phyloP scores from a whole-genome alignment of 306 rosid species.

The Castanea mollissima region DNA sequence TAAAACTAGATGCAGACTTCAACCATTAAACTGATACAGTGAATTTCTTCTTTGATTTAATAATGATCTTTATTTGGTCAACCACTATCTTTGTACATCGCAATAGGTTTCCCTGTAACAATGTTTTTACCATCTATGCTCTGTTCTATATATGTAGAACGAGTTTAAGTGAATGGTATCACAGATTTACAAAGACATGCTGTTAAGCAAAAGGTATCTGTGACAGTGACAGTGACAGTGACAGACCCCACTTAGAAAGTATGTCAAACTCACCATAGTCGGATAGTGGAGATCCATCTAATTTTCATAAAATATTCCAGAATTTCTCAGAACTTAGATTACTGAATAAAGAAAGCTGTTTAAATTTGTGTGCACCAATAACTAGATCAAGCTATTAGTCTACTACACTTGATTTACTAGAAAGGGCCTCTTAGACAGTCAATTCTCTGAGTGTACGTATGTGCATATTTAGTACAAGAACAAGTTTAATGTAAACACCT shows the following conservation, averaged over 20 bases:
- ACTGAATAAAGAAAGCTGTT: background rate
- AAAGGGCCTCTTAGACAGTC: background rate
- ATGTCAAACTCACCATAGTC: background rate
- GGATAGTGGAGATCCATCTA: background rate
- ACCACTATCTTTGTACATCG: background rate
- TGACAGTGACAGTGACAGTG: background rate
- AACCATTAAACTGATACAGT: background rate
- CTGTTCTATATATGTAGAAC: background rate
- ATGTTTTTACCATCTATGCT: background rate
- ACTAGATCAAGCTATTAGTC: background rate
- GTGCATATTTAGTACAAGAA: conserved; percentile 1
- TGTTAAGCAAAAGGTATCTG: background rate
- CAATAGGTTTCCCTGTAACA: background rate
- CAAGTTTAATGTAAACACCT: conserved; percentile 47
- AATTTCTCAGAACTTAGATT: background rate
- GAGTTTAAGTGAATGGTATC: background rate
- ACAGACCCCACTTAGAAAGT: background rate
- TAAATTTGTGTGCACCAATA: background rate
- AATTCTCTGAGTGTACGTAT: background rate
- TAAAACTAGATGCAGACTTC: background rate
- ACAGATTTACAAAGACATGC: background rate
- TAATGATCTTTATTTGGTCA: background rate
- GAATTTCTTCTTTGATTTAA: background rate
- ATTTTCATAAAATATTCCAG: background rate
- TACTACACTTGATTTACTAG: background rate